phyloP scores from a whole-genome alignment of 176 grass and related monocot genomes.

The Musa beccarii region DNA sequence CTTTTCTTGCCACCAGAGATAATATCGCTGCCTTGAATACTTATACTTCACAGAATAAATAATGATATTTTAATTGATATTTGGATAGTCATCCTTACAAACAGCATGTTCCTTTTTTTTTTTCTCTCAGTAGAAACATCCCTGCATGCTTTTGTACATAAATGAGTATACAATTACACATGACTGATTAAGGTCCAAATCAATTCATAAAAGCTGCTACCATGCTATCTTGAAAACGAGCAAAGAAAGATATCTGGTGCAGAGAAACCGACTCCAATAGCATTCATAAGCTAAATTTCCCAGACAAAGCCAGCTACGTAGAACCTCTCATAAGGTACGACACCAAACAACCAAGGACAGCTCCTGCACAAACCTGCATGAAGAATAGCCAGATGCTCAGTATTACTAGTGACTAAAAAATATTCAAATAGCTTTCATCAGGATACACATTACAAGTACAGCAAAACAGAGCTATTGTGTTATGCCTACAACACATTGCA shows the following conservation, averaged over 20 bases:
- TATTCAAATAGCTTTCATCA: neutral
- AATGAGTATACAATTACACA: too few relatives aligned
- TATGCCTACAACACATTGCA: too few relatives aligned
- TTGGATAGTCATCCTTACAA: too few relatives aligned
- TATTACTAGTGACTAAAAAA: neutral
- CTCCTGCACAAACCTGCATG: conserved; percentile 15
- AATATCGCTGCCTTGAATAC: too few relatives aligned
- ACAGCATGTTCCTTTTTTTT: too few relatives aligned
- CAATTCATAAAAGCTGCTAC: neutral
- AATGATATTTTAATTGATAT: too few relatives aligned
- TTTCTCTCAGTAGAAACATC: too few relatives aligned
- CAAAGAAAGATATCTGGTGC: neutral
- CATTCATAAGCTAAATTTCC: neutral
- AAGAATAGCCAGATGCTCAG: neutral
- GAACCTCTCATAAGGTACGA: neutral
- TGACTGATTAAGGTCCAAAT: neutral
- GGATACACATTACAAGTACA: too few relatives aligned
- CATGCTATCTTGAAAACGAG: neutral
- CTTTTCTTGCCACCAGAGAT: too few relatives aligned
- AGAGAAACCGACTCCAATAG: neutral
- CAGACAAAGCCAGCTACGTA: neutral
- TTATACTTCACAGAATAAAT: too few relatives aligned
- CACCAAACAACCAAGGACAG: conserved; percentile 13
- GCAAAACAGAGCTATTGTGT: too few relatives aligned
- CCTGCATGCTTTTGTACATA: too few relatives aligned